Percentiles rank a stretch among this genome's conserved stretches.
Conservation (phyloP, 768 basidiomycete genomes). For the Boletus patriciae region DNA sequence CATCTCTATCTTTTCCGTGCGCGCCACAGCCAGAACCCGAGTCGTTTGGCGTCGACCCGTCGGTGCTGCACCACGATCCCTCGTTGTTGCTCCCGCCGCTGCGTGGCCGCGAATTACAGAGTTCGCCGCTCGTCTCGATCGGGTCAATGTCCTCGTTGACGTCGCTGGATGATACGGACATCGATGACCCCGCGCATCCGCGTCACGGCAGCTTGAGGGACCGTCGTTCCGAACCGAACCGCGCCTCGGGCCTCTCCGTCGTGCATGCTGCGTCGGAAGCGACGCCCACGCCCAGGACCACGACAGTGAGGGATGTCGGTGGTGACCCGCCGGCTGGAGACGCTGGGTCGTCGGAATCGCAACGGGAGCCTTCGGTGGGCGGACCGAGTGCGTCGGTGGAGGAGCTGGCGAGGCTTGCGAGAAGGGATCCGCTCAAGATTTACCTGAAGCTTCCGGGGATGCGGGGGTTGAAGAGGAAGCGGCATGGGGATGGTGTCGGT, state of each 20-base stretch:
- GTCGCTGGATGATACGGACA: slow-evolving; percentile 9
- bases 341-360: background rate
- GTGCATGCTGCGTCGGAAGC: background rate
- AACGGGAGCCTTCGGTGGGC: slow-evolving; percentile 6
- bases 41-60: no score
- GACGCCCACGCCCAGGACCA: background rate
- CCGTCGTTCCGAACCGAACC: background rate
- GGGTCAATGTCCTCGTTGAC: slow-evolving; percentile 18
- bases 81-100: slow-evolving; percentile 10
- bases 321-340: no score
- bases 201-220: no score
- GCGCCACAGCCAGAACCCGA: no score
- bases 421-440: slow-evolving; percentile 14
- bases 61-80: slow-evolving; percentile 4
- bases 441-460: slow-evolving; percentile 6
- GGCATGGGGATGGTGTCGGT: background rate
- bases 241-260: background rate
- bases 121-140: background rate
- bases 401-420: slow-evolving; percentile 18
- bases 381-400: slow-evolving; percentile 22
- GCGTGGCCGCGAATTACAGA: background rate
- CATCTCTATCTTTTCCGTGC: no score
- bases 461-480: slow-evolving; percentile 19
- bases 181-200: background rate
- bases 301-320: no score